Evolutionary conservation across 345 rosid species (phyloP).

Genomic region (Streptanthus diversifolius): DNA sequence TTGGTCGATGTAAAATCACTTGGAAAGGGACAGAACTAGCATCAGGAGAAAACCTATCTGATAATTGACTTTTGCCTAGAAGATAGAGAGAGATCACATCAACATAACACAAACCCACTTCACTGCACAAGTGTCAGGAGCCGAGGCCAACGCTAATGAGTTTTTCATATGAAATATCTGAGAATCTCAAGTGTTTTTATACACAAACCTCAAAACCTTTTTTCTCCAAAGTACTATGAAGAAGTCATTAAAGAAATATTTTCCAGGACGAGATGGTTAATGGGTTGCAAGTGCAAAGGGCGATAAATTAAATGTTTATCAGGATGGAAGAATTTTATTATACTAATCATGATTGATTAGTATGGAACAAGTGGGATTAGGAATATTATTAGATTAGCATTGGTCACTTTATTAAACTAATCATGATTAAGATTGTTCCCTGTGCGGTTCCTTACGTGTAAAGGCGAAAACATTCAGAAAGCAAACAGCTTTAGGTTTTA

Average conservation of each 20-base stretch:
- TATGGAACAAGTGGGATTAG: slow-evolving; percentile 31
- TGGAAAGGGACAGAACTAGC: slow-evolving; percentile 34
- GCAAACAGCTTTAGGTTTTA: slow-evolving; percentile 31
- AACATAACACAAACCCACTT: slow-evolving; percentile 26
- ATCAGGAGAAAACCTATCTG: slow-evolving; percentile 24
- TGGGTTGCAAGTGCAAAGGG: slow-evolving; percentile 34
- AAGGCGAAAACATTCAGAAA: slow-evolving; percentile 31
- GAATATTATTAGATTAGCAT: slow-evolving; percentile 15
- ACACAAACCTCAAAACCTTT: slow-evolving; percentile 28
- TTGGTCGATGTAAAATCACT: slow-evolving; percentile 36
- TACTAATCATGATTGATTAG: slow-evolving; percentile 32
- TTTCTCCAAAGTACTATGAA: slow-evolving; percentile 25
- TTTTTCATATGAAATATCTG: slow-evolving; percentile 25
- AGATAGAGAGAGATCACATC: slow-evolving; percentile 21
- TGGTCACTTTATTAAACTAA: slow-evolving; percentile 25
- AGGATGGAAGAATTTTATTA: slow-evolving; percentile 21
- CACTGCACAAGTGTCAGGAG: slow-evolving; percentile 28
- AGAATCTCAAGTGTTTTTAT: slow-evolving; percentile 27
- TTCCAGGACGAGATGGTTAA: slow-evolving; percentile 33
- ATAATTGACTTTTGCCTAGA: slow-evolving; percentile 12
- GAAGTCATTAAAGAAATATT: slow-evolving; percentile 35
- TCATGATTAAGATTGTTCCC: slow-evolving; percentile 35
- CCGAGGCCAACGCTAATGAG: slow-evolving; percentile 25
- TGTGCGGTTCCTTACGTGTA: slow-evolving; percentile 35
- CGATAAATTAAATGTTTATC: slow-evolving; percentile 7